A percentile compares a stretch with the other conserved stretches of the same genome.
Evolutionary conservation across 2,329 filamentous ascomycete species (phyloP).

Genomic region (Hypoxylon sp.): DNA sequence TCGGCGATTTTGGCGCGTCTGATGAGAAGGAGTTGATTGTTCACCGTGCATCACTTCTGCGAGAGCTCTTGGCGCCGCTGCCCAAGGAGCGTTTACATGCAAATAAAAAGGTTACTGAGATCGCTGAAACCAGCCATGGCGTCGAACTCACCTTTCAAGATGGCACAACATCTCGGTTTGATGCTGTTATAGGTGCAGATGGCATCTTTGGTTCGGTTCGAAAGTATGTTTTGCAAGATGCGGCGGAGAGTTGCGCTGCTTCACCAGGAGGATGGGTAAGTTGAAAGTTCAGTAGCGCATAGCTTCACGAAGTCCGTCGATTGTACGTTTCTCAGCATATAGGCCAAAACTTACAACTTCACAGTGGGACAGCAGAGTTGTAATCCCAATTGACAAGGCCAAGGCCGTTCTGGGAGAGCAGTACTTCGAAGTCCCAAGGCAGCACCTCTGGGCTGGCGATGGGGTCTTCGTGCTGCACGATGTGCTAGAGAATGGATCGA

Average conservation of each 20-base stretch:
- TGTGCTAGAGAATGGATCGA: conserved; percentile 22
- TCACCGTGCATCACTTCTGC: conserved; percentile 13
- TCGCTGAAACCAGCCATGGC: background rate
- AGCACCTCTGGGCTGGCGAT: conserved; percentile 19
- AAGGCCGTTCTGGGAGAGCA: conserved; percentile 1
- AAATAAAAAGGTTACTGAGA: conserved; percentile 32
- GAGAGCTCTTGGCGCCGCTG: conserved; percentile 38
- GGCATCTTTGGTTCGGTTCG: conserved; percentile 26
- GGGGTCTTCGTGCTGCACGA: conserved; percentile 26
- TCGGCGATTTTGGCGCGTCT: background rate
- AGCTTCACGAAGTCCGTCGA: background rate
- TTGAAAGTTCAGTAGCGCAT: background rate
- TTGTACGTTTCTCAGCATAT: background rate
- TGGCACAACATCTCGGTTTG: conserved; percentile 2
- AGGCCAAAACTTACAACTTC: background rate
- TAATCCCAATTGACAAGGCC: conserved; percentile 19
- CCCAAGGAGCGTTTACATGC: conserved; percentile 38
- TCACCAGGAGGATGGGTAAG: conserved; percentile 10
- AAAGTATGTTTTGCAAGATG: conserved; percentile 11
- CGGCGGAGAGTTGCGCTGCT: background rate
- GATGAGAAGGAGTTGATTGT: conserved; percentile 1
- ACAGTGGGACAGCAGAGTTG: conserved; percentile 18
- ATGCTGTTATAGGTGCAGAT: conserved; percentile 31
- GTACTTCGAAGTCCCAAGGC: conserved; percentile 11
- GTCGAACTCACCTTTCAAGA: conserved; percentile 17